A percentile compares a stretch with the other conserved stretches of the same genome.
Conservation (phyloP, 768 basidiomycete genomes). For the Boletus reticuloceps region DNA sequence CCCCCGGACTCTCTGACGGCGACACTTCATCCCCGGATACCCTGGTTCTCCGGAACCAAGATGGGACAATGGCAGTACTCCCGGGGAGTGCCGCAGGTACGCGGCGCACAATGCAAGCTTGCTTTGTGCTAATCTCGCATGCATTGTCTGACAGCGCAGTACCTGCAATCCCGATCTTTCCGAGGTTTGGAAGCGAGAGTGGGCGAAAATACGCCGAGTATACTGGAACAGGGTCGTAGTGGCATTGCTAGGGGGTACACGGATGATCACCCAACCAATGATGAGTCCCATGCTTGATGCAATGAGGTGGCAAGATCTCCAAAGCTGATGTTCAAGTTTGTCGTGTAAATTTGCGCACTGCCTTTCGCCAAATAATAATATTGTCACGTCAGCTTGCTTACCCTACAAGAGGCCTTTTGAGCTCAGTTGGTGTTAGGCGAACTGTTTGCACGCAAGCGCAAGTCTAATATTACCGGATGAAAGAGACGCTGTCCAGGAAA, state of each 20-base stretch:
- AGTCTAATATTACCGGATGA: no score
- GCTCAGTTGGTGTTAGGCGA: not conserved
- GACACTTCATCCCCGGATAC: slow-evolving; percentile 35
- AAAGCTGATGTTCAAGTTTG: not conserved
- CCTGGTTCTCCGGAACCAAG: slow-evolving; percentile 63
- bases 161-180: slow-evolving; percentile 72
- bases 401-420: not conserved
- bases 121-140: slow-evolving; percentile 2
- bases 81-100: slow-evolving; percentile 68
- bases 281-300: not conserved
- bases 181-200: slow-evolving; percentile 76
- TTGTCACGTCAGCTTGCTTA: not conserved
- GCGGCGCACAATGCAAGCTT: slow-evolving; percentile 29
- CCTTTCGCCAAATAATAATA: not conserved
- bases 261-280: slow-evolving; percentile 37
- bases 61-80: slow-evolving; percentile 52
- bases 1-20: slow-evolving; percentile 12
- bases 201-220: slow-evolving; percentile 75
- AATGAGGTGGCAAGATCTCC: not conserved
- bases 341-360: not conserved
- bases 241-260: slow-evolving; percentile 89
- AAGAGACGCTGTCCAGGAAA: not conserved
- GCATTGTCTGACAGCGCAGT: slow-evolving; percentile 48
- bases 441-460: no score
- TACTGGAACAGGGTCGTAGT: slow-evolving; percentile 84